Conservation (phyloP, 129 eudicot species). For the Helianthus tuberosus region DNA sequence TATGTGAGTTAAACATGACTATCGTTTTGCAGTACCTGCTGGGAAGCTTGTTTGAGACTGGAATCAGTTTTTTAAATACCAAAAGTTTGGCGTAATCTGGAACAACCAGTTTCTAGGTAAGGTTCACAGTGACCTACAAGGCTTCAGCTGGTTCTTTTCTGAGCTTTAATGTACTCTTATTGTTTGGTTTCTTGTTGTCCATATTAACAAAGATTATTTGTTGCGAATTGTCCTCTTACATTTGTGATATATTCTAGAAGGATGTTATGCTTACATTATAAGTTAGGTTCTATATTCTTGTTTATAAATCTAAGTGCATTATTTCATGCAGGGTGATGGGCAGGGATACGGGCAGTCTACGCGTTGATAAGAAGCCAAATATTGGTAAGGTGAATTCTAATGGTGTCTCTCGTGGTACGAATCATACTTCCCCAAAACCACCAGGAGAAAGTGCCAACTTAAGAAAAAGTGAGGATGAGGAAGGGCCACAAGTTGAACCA, state of each 20-base stretch:
- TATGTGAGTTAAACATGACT: slow-evolving; percentile 14
- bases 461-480: slow-evolving; percentile 38
- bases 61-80: slow-evolving; percentile 8
- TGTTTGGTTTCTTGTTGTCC: slow-evolving; percentile 11
- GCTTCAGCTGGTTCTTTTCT: slow-evolving; percentile 1
- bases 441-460: slow-evolving; percentile 40
- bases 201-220: background rate
- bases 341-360: slow-evolving; percentile 64
- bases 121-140: background rate
- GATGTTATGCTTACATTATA: slow-evolving; percentile 7
- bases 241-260: slow-evolving; percentile 12
- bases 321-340: slow-evolving; percentile 74
- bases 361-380: slow-evolving; percentile 57
- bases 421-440: slow-evolving; percentile 44
- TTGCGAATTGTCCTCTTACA: slow-evolving; percentile 6
- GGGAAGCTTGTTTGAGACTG: slow-evolving; percentile 25
- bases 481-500: slow-evolving; percentile 44
- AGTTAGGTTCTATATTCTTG: slow-evolving; percentile 6
- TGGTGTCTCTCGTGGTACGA: slow-evolving; percentile 42
- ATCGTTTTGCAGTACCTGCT: slow-evolving; percentile 22
- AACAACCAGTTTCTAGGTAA: slow-evolving; percentile 26
- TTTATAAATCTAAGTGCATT: background rate
- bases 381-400: slow-evolving; percentile 48
- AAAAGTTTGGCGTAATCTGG: slow-evolving; percentile 7
- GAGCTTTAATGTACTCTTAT: slow-evolving; percentile 1